A percentile compares a stretch with the other conserved stretches of the same genome.
These are phyloP conservation scores for Monosporozyma aerobia DNA, from an alignment of 805 yeast species.

Conservation along the genomic window DNA sequence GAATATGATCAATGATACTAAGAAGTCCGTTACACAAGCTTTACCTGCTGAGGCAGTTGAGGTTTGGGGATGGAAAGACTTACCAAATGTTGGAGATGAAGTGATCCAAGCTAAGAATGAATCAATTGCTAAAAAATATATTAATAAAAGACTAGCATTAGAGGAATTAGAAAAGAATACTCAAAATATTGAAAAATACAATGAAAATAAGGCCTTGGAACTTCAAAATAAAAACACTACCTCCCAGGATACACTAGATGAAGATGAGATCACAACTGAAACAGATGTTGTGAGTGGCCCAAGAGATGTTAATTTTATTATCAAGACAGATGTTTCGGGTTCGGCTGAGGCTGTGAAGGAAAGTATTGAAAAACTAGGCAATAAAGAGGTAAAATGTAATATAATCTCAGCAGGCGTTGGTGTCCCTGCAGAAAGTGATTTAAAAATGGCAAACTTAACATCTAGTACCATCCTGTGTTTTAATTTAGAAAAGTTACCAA, in stretches of 20 bases:
- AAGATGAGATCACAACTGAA: constrained; percentile 29
- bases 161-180: constrained; percentile 49
- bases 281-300: constrained; percentile 18
- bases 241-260: constrained; percentile 43
- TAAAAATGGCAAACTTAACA: constrained; percentile 60
- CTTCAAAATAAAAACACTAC: constrained; percentile 31
- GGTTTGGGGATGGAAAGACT: constrained; percentile 86
- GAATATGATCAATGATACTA: constrained; percentile 65
- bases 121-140: constrained; percentile 63
- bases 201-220: constrained; percentile 49
- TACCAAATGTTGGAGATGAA: constrained; percentile 87
- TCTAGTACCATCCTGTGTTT: constrained; percentile 70
- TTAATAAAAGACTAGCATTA: constrained; percentile 56
- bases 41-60: constrained; percentile 87
- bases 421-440: constrained; percentile 54
- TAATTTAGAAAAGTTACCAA: constrained; percentile 55
- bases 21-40: constrained; percentile 53
- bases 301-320: constrained; percentile 46
- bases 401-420: constrained; percentile 76
- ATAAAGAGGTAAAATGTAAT: constrained; percentile 67
- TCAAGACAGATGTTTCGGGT: constrained; percentile 90
- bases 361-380: constrained; percentile 73
- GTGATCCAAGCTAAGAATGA: constrained; percentile 71
- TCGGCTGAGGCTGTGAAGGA: constrained; percentile 90
- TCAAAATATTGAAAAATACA: constrained; percentile 58